A percentile compares a stretch with the other conserved stretches of the same genome.
These are phyloP conservation scores for Dendrobium huoshanense DNA, from an alignment of 106 monocot genomes.

Conservation along the genomic window DNA sequence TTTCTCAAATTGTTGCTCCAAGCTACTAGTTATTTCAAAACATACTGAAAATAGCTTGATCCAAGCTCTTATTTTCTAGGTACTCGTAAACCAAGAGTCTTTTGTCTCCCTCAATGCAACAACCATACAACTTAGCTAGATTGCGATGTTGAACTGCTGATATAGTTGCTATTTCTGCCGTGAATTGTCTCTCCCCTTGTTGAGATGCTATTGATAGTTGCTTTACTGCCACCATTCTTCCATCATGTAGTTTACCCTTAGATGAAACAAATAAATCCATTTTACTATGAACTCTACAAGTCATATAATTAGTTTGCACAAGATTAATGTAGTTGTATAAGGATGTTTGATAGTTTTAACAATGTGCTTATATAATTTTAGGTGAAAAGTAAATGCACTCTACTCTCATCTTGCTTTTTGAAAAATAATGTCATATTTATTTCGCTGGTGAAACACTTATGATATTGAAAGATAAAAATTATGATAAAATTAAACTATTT, in stretches of 20 bases:
- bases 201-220: slow-evolving; percentile 61
- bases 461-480: neutral
- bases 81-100: slow-evolving; percentile 79
- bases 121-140: slow-evolving; percentile 78
- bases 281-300: no score
- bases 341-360: no score
- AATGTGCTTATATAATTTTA: no score
- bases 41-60: slow-evolving; percentile 78
- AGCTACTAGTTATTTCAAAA: neutral
- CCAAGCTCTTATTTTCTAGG: slow-evolving; percentile 69
- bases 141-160: slow-evolving; percentile 84
- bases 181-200: slow-evolving; percentile 78
- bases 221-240: slow-evolving; percentile 78
- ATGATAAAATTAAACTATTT: neutral
- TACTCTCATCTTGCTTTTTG: neutral
- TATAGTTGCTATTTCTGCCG: slow-evolving; percentile 82
- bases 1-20: neutral
- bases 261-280: slow-evolving; percentile 1
- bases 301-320: no score
- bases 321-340: no score
- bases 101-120: slow-evolving; percentile 69
- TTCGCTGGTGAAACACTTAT: neutral
- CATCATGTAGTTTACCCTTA: slow-evolving; percentile 77
- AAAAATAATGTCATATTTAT: neutral
- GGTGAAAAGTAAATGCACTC: neutral